Conservation (phyloP, 148 eudicot genomes). For the Salicornia ramosissima region DNA sequence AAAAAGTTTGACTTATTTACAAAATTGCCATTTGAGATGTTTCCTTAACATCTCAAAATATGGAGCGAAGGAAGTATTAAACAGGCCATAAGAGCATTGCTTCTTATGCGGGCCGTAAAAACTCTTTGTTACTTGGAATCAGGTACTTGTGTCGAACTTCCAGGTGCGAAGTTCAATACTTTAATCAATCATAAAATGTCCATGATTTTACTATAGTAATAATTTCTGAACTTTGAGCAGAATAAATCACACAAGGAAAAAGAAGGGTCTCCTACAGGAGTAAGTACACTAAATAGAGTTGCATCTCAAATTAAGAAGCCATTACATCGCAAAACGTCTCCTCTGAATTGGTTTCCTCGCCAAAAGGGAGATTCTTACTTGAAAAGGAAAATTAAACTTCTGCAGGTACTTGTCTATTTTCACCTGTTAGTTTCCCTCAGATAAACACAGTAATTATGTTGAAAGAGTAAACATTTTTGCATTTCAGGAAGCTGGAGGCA, state of each 20-base stretch:
- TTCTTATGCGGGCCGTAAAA: no score
- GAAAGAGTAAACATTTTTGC: background rate
- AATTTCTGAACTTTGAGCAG: slow-evolving; percentile 46
- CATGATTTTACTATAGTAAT: no score
- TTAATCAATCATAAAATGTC: no score
- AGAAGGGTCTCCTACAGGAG: slow-evolving; percentile 48
- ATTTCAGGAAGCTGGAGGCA: slow-evolving; percentile 81
- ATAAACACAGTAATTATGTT: background rate
- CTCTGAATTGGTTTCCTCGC: slow-evolving; percentile 89
- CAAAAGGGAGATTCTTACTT: slow-evolving; percentile 77
- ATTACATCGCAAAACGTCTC: slow-evolving; percentile 62
- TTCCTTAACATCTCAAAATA: no score
- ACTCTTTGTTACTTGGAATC: no score
- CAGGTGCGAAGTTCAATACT: no score
- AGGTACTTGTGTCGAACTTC: no score
- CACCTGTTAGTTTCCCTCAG: background rate
- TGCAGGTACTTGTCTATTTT: slow-evolving; percentile 45
- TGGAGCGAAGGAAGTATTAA: no score
- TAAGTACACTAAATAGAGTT: slow-evolving; percentile 41
- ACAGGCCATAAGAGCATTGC: no score
- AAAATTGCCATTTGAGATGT: no score
- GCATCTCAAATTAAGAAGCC: slow-evolving; percentile 77
- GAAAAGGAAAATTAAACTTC: slow-evolving; percentile 65
- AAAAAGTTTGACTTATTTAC: no score
- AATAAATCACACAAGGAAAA: slow-evolving; percentile 50